These are phyloP conservation scores for Chaetomiaceae sp. DNA, from an alignment of 2,329 filamentous ascomycete genomes.

Conservation along the genomic window DNA sequence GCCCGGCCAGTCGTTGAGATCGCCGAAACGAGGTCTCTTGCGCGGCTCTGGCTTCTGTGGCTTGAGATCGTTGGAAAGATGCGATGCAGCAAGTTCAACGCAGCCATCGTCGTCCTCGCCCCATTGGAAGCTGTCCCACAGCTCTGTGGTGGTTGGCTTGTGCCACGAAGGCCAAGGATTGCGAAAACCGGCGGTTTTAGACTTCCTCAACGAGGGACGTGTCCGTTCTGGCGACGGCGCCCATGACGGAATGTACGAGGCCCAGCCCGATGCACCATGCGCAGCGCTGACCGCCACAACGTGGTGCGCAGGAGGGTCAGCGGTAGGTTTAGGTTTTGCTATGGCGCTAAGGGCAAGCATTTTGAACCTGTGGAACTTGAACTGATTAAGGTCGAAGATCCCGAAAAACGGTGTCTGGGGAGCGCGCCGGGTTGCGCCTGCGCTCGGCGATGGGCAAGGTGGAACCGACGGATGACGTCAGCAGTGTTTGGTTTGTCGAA, in stretches of 20 bases:
- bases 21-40: slow-evolving; percentile 19
- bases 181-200: slow-evolving; percentile 20
- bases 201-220: background rate
- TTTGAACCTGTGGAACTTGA: no score
- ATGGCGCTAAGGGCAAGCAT: slow-evolving; percentile 5
- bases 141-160: slow-evolving; percentile 20
- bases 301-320: slow-evolving; percentile 12
- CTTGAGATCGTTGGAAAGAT: slow-evolving; percentile 3
- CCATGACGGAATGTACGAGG: slow-evolving; percentile 16
- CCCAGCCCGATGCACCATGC: slow-evolving; percentile 6
- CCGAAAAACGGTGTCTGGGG: no score
- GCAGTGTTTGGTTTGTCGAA: no score
- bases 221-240: background rate
- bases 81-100: slow-evolving; percentile 23
- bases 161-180: slow-evolving; percentile 32
- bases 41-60: background rate
- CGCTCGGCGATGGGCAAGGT: no score
- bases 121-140: slow-evolving; percentile 25
- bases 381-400: no score
- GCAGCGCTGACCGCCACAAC: background rate
- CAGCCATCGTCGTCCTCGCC: slow-evolving; percentile 23
- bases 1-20: slow-evolving; percentile 16
- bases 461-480: no score
- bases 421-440: background rate
- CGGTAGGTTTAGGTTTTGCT: background rate